Evolutionary conservation across 768 basidiomycete genomes (phyloP).

Genomic region (Lactarius pseudohatsudake): DNA sequence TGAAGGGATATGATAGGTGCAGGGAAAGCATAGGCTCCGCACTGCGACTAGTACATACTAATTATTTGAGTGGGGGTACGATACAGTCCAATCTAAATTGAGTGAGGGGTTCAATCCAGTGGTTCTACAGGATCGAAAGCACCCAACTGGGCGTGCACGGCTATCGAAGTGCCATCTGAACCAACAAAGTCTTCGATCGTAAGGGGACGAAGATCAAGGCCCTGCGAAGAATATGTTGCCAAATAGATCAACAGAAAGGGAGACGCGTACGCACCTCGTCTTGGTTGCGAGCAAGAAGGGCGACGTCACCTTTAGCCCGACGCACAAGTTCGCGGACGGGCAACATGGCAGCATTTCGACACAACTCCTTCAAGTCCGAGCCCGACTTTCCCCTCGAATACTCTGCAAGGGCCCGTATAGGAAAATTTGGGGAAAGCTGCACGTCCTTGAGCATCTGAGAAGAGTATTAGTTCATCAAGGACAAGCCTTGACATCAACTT

Average conservation of each 20-base stretch:
- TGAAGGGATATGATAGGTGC: neutral
- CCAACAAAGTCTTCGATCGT: conserved; percentile 66
- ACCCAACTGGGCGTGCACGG: neutral
- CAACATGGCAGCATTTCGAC: conserved; percentile 91
- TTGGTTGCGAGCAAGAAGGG: conserved; percentile 47
- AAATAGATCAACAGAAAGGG: neutral
- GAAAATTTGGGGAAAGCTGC: conserved; percentile 59
- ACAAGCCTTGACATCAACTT: conserved; percentile 26
- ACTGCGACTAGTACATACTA: conserved; percentile 5
- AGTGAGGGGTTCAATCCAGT: conserved; percentile 4
- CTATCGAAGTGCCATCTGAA: conserved; percentile 35
- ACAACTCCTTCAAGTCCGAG: conserved; percentile 89
- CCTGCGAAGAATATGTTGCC: conserved; percentile 45
- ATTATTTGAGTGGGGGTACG: conserved; percentile 6
- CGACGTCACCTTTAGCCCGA: conserved; percentile 46
- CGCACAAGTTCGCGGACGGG: conserved; percentile 85
- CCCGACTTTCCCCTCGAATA: conserved; percentile 78
- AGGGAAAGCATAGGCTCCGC: neutral
- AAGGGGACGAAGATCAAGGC: conserved; percentile 75
- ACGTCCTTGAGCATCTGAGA: conserved; percentile 84
- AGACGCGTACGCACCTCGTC: conserved; percentile 42
- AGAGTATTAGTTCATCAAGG: neutral
- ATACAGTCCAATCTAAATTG: conserved; percentile 3
- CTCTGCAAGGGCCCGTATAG: conserved; percentile 60
- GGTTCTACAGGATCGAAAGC: neutral